A percentile compares a stretch with the other conserved stretches of the same genome.
phyloP scores from a whole-genome alignment of 2,329 filamentous ascomycete species.

The Blastomyces gilchristii region DNA sequence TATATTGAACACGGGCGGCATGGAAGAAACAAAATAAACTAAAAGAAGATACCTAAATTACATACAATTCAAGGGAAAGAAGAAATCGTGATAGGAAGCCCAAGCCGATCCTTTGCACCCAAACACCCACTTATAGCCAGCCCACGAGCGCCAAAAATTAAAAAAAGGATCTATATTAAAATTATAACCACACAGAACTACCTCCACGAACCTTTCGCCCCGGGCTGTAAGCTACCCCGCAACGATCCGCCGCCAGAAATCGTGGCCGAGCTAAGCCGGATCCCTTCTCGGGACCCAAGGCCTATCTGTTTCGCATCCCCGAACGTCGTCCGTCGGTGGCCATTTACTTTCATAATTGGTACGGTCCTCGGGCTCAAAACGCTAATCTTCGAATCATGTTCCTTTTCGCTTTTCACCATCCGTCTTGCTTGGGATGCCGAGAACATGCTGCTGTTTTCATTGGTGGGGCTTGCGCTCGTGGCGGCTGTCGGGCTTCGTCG shows the following conservation, averaged over 20 bases:
- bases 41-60: background rate
- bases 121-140: conserved; percentile 5
- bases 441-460: conserved; percentile 49
- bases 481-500: conserved; percentile 47
- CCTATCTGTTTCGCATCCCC: conserved; percentile 33
- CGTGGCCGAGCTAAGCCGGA: conserved; percentile 31
- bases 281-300: conserved; percentile 30
- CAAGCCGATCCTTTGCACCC: background rate
- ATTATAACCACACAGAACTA: conserved; percentile 12
- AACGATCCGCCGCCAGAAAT: conserved; percentile 25
- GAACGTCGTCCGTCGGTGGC: conserved; percentile 33
- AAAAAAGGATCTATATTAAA: conserved; percentile 3
- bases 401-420: conserved; percentile 54
- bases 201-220: conserved; percentile 22
- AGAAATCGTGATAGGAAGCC: background rate
- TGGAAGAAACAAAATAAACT: background rate
- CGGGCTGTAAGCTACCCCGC: conserved; percentile 24
- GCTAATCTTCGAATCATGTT: conserved; percentile 44
- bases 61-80: background rate
- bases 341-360: conserved; percentile 47
- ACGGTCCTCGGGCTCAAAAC: conserved; percentile 53
- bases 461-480: conserved; percentile 40
- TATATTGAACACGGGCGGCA: background rate
- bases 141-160: conserved; percentile 6
- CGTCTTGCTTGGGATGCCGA: conserved; percentile 55